A percentile compares a stretch with the other conserved stretches of the same genome.
phyloP scores from a whole-genome alignment of 805 yeast genomes.

The Candida alai region DNA sequence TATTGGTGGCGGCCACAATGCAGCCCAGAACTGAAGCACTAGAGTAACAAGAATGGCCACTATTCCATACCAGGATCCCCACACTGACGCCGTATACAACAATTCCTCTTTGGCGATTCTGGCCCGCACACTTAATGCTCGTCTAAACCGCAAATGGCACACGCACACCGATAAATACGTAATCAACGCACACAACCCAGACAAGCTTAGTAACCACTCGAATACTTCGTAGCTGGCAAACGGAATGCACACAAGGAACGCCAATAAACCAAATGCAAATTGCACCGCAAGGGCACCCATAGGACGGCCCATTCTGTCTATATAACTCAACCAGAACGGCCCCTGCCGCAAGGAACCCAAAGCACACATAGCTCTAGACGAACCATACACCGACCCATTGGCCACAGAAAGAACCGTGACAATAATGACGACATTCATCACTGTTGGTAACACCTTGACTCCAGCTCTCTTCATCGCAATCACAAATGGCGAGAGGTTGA shows the following conservation, averaged over 20 bases:
- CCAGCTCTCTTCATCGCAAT: slow-evolving; percentile 32
- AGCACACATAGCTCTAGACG: slow-evolving; percentile 29
- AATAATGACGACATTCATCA: slow-evolving; percentile 31
- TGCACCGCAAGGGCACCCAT: slow-evolving; percentile 24
- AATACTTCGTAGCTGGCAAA: slow-evolving; percentile 24
- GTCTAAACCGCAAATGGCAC: slow-evolving; percentile 28
- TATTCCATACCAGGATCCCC: slow-evolving; percentile 33
- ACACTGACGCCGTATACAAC: slow-evolving; percentile 25
- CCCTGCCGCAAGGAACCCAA: slow-evolving; percentile 30
- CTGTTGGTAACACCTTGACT: slow-evolving; percentile 28
- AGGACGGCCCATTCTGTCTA: slow-evolving; percentile 30
- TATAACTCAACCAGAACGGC: slow-evolving; percentile 24
- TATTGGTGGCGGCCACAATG: slow-evolving; percentile 31
- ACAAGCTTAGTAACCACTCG: slow-evolving; percentile 28
- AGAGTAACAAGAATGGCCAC: slow-evolving; percentile 23
- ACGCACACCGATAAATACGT: slow-evolving; percentile 29
- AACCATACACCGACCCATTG: slow-evolving; percentile 34
- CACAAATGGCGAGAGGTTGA: slow-evolving; percentile 35
- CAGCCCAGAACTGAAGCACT: slow-evolving; percentile 36
- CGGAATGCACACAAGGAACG: slow-evolving; percentile 26
- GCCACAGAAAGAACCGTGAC: slow-evolving; percentile 32
- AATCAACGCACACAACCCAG: slow-evolving; percentile 27
- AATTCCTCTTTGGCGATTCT: slow-evolving; percentile 28
- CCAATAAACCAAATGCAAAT: slow-evolving; percentile 23
- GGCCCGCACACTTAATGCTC: slow-evolving; percentile 19